Evolutionary conservation across 441 rosid species (phyloP), one percentile per base, ranked within the genome.

Genomic region (Kokia cookei): DNA sequence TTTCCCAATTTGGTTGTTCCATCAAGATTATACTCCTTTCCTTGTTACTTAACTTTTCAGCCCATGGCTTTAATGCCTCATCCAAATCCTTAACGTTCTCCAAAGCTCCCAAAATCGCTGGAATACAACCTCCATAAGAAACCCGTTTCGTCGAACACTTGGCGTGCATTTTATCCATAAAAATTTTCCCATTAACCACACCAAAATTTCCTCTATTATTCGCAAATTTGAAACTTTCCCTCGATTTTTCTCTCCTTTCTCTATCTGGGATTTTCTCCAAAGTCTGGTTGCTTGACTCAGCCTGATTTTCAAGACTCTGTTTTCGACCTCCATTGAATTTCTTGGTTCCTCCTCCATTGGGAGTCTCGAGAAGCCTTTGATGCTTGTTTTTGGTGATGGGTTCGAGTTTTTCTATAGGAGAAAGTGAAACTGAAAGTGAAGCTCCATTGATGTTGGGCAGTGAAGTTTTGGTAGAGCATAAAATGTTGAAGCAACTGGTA

Each of bases 1-100:
- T 83, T 75, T 89, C 87, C 98, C 96, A 93, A 59, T 76, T 76
- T 22, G 72, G 72, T 75, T 91, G 97, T 87, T 89, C 97, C 84
- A 90, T 93, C 81, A 93, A 81, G 51, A 91, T 90, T 73, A 91
- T 91, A 75, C 88, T 91, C 73, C 94, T 89, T 84, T 88, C 97
- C 75, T 91, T 93, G 76, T 80, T 88, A 69, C 83, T 84, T 14
- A 93, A 82, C 59, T 82, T 88, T 78, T 85, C 91, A 37, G 86
- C 89, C 97, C 98, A 93, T 1, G 97, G 98, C 26, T 73, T 72
- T 48, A 93, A 82, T 45, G 96, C 97, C 69, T 82, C 85, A 57
- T 85, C 98, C 78, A 93, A 77, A 78, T 88, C 86, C 54, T 84
- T 77, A 73, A 83, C 32, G 11, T 79, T 65, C 62, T 90, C 94